Conservation (phyloP, 192 early-diverging fungal species). For the Coemansia sp. region DNA sequence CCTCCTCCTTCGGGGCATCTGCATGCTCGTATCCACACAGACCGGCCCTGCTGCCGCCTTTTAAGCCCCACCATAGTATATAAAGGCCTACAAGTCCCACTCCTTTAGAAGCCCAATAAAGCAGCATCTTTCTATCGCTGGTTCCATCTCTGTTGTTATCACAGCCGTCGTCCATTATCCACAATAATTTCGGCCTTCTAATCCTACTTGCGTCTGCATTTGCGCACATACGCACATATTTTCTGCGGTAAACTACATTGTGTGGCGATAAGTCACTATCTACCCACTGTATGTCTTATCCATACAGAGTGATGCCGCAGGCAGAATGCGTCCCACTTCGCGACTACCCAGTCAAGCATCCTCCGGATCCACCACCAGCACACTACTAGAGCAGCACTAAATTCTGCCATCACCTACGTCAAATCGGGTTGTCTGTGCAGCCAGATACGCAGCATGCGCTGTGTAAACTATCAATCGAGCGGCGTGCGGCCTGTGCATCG, state of each 20-base stretch:
- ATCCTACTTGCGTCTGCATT: not conserved
- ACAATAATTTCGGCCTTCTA: not conserved
- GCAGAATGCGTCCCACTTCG: slow-evolving; percentile 30
- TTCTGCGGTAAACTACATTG: not conserved
- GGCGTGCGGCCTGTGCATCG: not conserved
- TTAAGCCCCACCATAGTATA: slow-evolving; percentile 8
- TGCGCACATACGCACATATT: not conserved
- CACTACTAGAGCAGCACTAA: slow-evolving; percentile 16
- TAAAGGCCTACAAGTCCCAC: slow-evolving; percentile 21
- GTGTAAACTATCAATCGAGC: not conserved
- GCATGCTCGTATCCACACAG: not conserved
- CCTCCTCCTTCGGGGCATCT: not conserved
- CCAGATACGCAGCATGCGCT: not conserved
- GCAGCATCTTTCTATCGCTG: slow-evolving; percentile 2
- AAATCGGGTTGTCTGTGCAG: not conserved
- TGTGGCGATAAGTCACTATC: not conserved
- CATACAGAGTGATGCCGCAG: not conserved
- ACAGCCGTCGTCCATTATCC: not conserved
- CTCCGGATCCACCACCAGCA: slow-evolving; percentile 44
- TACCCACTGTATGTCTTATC: not conserved
- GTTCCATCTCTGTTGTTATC: not conserved
- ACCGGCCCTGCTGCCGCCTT: not conserved
- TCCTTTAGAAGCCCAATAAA: slow-evolving; percentile 31
- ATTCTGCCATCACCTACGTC: not conserved
- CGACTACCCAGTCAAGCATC: slow-evolving; percentile 55